Evolutionary conservation across 805 yeast genomes (phyloP), one percentile per base, ranked within the genome.

Genomic region (Wickerhamomyces strasburgensis): DNA sequence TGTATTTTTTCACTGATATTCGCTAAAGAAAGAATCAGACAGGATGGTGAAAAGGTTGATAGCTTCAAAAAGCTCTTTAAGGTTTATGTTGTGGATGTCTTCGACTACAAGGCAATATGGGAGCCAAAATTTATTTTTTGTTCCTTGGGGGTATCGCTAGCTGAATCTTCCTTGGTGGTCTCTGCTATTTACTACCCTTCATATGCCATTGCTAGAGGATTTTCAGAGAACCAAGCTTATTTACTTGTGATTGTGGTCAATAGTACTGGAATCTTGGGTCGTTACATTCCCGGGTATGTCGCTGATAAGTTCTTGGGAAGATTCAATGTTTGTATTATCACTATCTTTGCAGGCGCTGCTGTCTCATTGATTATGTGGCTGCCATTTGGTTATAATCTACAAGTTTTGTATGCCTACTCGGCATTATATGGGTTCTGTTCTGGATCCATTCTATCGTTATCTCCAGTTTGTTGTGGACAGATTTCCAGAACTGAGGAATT

Each of bases 401-500:
- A 38, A 14, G 64, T 48, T n/a, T 60, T 58, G 43, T 68, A 58
- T 41, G 67, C 60, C 1, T 75, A 75, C 42, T 60, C 76, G 9
- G 64, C 61, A 1, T 42, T 71, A 4, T 75, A 68, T 50, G 83
- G 83, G 3, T 62, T 76, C 33, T 64, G 67, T 40, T 68, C 78
- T 10, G 75, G 79, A 10, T 68, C 80, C 4, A 70, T 74, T 1
- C 62, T 75, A 40, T 67, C 80, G 3, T 54, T 76, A 32, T 62
- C 73, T 16, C 82, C 83, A 3, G 78, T 75, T 4, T 73, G 80
- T 43, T 63, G 75, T 38, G 80, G 78, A 0, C 76, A 75, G 40
- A 74, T 78, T 26, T 71, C 78, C 11, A 68, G 69, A 33, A 67
- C 71, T 4, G 70, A 70, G 30, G 68, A 62, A 36, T 73, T 72